Evolutionary conservation across 371 early-diverging fungal genomes (phyloP).

Genomic region (Phascolomyces articulosus): DNA sequence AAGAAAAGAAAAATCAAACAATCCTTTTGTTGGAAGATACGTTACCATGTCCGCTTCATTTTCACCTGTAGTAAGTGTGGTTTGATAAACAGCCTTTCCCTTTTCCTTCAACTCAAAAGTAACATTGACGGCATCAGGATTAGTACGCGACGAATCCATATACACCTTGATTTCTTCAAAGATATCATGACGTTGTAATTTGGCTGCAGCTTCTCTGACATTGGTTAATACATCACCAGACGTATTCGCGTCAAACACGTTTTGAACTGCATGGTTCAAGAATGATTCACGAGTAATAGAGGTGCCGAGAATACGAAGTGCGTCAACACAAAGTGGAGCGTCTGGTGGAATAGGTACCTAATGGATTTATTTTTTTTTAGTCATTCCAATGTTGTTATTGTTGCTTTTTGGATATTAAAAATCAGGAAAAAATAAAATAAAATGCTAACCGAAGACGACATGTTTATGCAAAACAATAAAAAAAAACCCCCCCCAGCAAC

Average conservation of each 20-base stretch:
- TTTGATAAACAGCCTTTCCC: slow-evolving; percentile 27
- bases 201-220: slow-evolving; percentile 61
- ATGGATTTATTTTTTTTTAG: background rate
- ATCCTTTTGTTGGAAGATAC: too few relatives aligned
- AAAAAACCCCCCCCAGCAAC: background rate
- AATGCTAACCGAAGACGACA: slow-evolving; percentile 4
- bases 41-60: slow-evolving; percentile 52
- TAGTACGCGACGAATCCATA: slow-evolving; percentile 58
- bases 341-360: slow-evolving; percentile 25
- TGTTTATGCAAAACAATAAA: slow-evolving; percentile 1
- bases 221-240: slow-evolving; percentile 62
- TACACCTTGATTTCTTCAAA: slow-evolving; percentile 73
- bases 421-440: background rate
- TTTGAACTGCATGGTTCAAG: slow-evolving; percentile 34
- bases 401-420: too few relatives aligned
- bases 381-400: too few relatives aligned
- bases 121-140: slow-evolving; percentile 63
- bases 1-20: too few relatives aligned
- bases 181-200: slow-evolving; percentile 74
- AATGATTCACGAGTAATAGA: slow-evolving; percentile 43
- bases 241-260: slow-evolving; percentile 54
- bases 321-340: slow-evolving; percentile 46
- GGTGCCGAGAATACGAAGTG: slow-evolving; percentile 42
- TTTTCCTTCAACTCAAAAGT: slow-evolving; percentile 55
- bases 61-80: slow-evolving; percentile 34